Conservation (phyloP, 2,329 filamentous ascomycete species). For the Sclerotinia spermophila region DNA sequence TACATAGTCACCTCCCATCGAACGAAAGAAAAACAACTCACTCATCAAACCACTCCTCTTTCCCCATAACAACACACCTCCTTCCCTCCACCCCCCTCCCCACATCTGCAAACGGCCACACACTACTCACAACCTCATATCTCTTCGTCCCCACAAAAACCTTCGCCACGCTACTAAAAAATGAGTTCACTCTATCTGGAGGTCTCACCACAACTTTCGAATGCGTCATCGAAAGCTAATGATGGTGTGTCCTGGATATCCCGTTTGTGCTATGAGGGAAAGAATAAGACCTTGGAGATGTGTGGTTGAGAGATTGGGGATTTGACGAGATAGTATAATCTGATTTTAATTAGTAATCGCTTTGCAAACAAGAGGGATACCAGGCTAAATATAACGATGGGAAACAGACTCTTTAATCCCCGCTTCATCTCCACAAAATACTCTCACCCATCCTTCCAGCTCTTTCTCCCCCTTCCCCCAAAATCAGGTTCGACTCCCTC, state of each 20-base stretch:
- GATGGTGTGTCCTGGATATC: constrained; percentile 49
- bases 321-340: constrained; percentile 51
- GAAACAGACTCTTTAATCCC: constrained; percentile 29
- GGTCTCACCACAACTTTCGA: constrained; percentile 48
- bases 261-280: constrained; percentile 47
- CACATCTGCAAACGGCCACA: constrained; percentile 55
- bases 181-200: constrained; percentile 43
- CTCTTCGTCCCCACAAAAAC: constrained; percentile 51
- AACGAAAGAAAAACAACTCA: neutral
- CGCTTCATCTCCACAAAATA: constrained; percentile 29
- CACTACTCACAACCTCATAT: constrained; percentile 53
- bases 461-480: constrained; percentile 16
- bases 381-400: neutral
- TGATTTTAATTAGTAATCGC: neutral
- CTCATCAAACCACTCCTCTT: constrained; percentile 52
- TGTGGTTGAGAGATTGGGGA: constrained; percentile 52
- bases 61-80: constrained; percentile 48
- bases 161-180: constrained; percentile 50
- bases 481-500: constrained; percentile 22
- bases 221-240: constrained; percentile 50
- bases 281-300: constrained; percentile 55
- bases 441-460: constrained; percentile 27
- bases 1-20: no score
- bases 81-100: constrained; percentile 44
- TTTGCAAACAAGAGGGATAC: rapidly evolving